Evolutionary conservation across 306 rosid genomes (phyloP), one percentile per base, ranked within the genome.

Genomic region (Castanea mollissima): DNA sequence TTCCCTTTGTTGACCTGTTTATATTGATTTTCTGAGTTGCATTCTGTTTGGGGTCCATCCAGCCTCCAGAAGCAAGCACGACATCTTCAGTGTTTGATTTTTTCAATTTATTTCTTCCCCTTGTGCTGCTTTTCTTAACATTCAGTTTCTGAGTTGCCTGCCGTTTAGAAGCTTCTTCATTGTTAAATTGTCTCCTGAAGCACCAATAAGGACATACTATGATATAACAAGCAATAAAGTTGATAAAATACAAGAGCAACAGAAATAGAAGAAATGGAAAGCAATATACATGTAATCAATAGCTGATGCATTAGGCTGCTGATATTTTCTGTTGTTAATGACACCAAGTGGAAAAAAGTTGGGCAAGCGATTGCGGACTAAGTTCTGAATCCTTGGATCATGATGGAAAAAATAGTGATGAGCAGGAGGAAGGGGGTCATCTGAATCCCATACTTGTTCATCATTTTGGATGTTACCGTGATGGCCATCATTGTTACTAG

Each of bases 131-230:
- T 80, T 74, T 74, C 71, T 71, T 83, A 38, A 2, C 55, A 76
- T 32, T 56, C 69, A 71, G 64, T 73, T 65, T 90, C 38, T 55
- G 82, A 79, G 62, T 90, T 64, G 80, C 87, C 76, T 55, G 80
- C 23, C 41, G 75, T 64, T 78, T 88, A 57, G 95, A 88, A 78
- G 91, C 64, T 78, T 85, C 92, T 38, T 83, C 89, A 73, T 77
- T 90, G 77, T 81, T 67, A 80, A 95, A 95, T 80, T 95, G 99
- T 55, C 94, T 90, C 92, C 99, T 95, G 93, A 82, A 81, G 71
- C 31, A 55, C 76, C 80, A 84, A 56, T 7, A 31, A 63, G 70
- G 21, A 54, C 41, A 79, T 15, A 55, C 59, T 64, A 68, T 11
- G 56, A 65, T 35, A 55, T 16, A 62, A 68, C 71, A 71, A 8